A percentile compares a stretch with the other conserved stretches of the same genome.
phyloP scores from a whole-genome alignment of 441 rosid species.

The Metrosideros polymorpha region DNA sequence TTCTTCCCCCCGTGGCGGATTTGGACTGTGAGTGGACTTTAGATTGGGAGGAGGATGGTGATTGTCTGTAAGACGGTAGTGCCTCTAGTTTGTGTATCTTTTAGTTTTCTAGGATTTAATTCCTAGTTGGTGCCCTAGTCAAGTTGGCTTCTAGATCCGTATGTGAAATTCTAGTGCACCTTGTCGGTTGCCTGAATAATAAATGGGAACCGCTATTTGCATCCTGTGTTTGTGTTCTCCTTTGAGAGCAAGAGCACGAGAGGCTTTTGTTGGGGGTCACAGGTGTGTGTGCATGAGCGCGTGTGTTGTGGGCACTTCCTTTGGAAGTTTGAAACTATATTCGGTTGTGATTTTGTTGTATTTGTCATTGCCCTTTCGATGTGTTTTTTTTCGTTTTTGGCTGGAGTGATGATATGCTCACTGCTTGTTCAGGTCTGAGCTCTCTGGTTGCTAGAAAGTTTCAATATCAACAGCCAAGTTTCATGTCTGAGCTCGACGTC shows the following conservation, averaged over 20 bases:
- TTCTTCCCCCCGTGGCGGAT: background rate
- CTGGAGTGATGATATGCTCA: background rate
- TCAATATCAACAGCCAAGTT: constrained; percentile 32
- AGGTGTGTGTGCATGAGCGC: background rate
- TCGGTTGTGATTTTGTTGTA: background rate
- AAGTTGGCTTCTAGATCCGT: background rate
- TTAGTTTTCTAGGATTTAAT: background rate
- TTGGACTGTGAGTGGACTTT: background rate
- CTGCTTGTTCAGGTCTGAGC: constrained; percentile 40
- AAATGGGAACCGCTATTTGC: background rate
- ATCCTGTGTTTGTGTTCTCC: background rate
- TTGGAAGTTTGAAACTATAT: background rate
- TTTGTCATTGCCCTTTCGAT: background rate
- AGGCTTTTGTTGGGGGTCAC: background rate
- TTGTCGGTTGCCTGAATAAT: background rate
- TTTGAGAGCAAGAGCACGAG: background rate
- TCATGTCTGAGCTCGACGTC: constrained; percentile 90
- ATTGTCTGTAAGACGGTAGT: background rate
- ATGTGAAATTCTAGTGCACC: background rate
- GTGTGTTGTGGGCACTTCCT: background rate
- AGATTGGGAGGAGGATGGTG: background rate
- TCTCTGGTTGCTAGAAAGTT: constrained; percentile 29
- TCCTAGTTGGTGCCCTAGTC: background rate
- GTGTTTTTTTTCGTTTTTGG: background rate
- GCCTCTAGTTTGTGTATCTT: background rate